Evolutionary conservation across 306 rosid species (phyloP).

Genomic region (Lagenaria siceraria): DNA sequence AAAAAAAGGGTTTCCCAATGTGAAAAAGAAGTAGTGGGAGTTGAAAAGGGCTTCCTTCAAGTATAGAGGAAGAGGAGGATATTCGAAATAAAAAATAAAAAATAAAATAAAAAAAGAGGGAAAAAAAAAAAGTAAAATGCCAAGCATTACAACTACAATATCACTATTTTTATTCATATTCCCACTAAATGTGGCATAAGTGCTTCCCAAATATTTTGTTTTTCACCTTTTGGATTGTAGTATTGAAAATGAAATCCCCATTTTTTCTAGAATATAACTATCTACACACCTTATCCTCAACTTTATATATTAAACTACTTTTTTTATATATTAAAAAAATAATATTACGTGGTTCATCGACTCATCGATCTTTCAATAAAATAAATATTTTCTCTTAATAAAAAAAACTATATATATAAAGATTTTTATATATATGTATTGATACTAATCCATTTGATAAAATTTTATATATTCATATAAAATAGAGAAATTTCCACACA

Average conservation of each 20-base stretch:
- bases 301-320: neutral
- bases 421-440: no score
- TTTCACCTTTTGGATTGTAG: neutral
- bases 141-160: neutral
- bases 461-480: no score
- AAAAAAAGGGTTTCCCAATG: neutral
- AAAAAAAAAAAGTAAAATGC: neutral
- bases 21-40: neutral
- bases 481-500: no score
- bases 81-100: neutral
- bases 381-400: no score
- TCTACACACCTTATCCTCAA: neutral
- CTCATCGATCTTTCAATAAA: neutral
- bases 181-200: conserved; percentile 11
- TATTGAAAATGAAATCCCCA: neutral
- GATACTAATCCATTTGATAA: no score
- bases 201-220: conserved; percentile 6
- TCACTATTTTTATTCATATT: conserved; percentile 8
- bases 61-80: neutral
- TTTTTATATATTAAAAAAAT: neutral
- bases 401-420: no score
- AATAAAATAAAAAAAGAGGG: neutral
- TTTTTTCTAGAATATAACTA: neutral
- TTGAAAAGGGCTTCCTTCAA: neutral
- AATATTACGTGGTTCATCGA: neutral